Evolutionary conservation across 306 rosid genomes (phyloP).

Genomic region (Cercis canadensis): DNA sequence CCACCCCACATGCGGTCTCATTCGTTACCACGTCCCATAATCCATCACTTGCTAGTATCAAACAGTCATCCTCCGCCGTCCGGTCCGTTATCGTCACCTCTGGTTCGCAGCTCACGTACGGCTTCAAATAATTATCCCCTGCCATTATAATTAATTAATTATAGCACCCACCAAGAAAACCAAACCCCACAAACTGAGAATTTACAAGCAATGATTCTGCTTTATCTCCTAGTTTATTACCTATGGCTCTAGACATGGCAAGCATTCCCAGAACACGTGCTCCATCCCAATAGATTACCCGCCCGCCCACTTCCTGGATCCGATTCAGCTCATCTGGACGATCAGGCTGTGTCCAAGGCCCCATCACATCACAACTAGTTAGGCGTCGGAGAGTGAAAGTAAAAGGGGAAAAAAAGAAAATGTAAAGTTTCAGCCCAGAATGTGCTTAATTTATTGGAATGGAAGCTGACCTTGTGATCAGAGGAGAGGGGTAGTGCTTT

Average conservation of each 20-base stretch:
- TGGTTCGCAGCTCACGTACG: slow-evolving; percentile 64
- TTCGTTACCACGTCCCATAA: slow-evolving; percentile 74
- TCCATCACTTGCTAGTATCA: slow-evolving; percentile 67
- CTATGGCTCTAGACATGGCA: slow-evolving; percentile 78
- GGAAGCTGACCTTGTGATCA: slow-evolving; percentile 65
- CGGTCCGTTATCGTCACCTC: slow-evolving; percentile 68
- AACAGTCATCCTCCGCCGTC: slow-evolving; percentile 62
- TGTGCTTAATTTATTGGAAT: background rate
- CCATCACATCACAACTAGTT: background rate
- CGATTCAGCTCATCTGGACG: slow-evolving; percentile 68
- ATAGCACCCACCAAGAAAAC: no score
- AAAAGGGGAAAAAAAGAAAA: background rate
- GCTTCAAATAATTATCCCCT: slow-evolving; percentile 74
- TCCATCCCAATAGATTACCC: slow-evolving; percentile 71
- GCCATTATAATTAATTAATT: background rate
- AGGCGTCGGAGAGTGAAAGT: background rate
- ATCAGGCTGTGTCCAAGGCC: slow-evolving; percentile 57
- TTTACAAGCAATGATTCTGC: no score
- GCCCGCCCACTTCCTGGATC: slow-evolving; percentile 65
- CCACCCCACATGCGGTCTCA: slow-evolving; percentile 70
- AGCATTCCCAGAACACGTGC: slow-evolving; percentile 73
- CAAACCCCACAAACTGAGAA: no score
- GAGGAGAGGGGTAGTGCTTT: slow-evolving; percentile 63
- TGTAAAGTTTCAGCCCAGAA: background rate
- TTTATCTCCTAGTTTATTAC: slow-evolving; percentile 25